A percentile compares a stretch with the other conserved stretches of the same genome.
Conservation (phyloP, 1,284 basidiomycete genomes). For the Waitea zeae region DNA sequence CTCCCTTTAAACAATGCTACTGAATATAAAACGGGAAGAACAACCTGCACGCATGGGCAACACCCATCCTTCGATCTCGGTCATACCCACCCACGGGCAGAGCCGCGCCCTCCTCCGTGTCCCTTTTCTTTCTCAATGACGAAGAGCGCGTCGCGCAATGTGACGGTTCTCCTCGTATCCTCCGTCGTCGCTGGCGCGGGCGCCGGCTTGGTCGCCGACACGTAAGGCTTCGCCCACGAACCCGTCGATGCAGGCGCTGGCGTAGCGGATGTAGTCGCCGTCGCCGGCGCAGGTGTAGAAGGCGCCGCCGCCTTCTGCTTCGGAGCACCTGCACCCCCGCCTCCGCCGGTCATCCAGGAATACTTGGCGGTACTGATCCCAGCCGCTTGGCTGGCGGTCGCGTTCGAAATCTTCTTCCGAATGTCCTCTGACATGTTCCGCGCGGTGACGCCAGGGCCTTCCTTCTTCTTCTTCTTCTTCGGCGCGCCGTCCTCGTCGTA, state of each 20-base stretch:
- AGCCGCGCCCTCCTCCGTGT: conserved; percentile 59
- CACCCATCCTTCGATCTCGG: no score
- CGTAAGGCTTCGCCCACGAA: conserved; percentile 51
- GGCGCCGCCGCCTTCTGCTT: conserved; percentile 25
- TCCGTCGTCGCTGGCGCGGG: conserved; percentile 31
- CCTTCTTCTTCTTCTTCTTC: conserved; percentile 74
- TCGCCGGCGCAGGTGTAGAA: conserved; percentile 12
- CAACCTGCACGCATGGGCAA: no score
- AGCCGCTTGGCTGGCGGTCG: conserved; percentile 74
- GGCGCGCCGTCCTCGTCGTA: conserved; percentile 30
- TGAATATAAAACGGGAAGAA: no score
- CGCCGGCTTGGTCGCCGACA: conserved; percentile 27
- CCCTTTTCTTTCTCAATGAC: conserved; percentile 62
- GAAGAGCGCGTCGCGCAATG: conserved; percentile 63
- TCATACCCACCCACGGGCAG: conserved; percentile 57
- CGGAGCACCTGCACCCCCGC: conserved; percentile 20
- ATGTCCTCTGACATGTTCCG: conserved; percentile 81
- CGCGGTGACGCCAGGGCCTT: conserved; percentile 68
- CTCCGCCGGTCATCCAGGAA: conserved; percentile 68
- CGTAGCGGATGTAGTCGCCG: conserved; percentile 9
- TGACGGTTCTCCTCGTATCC: conserved; percentile 33
- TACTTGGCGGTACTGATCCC: conserved; percentile 60
- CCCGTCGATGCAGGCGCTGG: neutral
- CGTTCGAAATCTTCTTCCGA: conserved; percentile 77
- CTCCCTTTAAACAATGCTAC: no score